These are phyloP conservation scores for Amanita phalloides DNA, from an alignment of 768 basidiomycete genomes.

Conservation along the genomic window DNA sequence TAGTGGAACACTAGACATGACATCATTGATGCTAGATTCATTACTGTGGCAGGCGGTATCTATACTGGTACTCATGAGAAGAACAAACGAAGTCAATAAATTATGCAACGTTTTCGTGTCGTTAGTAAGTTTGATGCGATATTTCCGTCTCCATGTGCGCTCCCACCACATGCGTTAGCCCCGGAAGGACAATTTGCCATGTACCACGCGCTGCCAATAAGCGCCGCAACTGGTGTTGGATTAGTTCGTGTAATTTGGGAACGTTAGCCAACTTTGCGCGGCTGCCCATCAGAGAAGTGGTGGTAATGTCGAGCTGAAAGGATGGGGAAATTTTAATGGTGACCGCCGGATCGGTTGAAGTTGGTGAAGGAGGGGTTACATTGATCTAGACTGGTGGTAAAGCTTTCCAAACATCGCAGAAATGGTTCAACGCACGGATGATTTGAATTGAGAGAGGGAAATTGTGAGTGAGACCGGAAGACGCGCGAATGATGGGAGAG, in stretches of 20 bases:
- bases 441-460: slow-evolving; percentile 64
- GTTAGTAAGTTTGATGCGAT: slow-evolving; percentile 44
- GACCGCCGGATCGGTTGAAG: slow-evolving; percentile 46
- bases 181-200: slow-evolving; percentile 63
- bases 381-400: slow-evolving; percentile 33
- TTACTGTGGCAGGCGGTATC: neutral
- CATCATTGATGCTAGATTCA: neutral
- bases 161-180: slow-evolving; percentile 31
- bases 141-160: slow-evolving; percentile 25
- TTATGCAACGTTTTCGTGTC: slow-evolving; percentile 47
- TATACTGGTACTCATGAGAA: neutral
- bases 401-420: neutral
- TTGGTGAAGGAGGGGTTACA: slow-evolving; percentile 47
- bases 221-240: slow-evolving; percentile 72
- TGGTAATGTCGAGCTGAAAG: slow-evolving; percentile 79
- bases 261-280: slow-evolving; percentile 97
- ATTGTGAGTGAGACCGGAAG: slow-evolving; percentile 76
- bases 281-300: slow-evolving; percentile 88
- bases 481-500: slow-evolving; percentile 70
- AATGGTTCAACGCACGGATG: slow-evolving; percentile 34
- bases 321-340: slow-evolving; percentile 72
- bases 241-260: slow-evolving; percentile 93
- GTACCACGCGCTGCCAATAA: slow-evolving; percentile 47
- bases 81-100: slow-evolving; percentile 22
- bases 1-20: neutral